These are phyloP conservation scores for Pseudopyricularia cyperi DNA, from an alignment of 2,329 filamentous ascomycete species.

Conservation along the genomic window DNA sequence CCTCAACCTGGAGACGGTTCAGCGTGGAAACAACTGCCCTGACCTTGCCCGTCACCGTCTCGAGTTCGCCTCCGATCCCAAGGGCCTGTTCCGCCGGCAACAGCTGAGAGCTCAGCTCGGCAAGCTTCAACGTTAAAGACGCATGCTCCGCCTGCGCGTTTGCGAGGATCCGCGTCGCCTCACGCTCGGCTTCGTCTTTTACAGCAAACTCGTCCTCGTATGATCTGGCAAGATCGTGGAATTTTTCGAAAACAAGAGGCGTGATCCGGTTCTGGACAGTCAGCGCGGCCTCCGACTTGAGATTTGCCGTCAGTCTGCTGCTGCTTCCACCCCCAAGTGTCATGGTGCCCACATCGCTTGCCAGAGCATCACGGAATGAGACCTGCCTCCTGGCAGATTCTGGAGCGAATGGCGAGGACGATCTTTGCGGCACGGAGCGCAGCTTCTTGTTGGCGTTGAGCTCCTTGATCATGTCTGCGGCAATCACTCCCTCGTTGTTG, in stretches of 20 bases:
- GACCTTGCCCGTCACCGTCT: conserved; percentile 34
- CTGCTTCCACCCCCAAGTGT: background rate
- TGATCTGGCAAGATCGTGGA: conserved; percentile 53
- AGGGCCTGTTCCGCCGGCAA: conserved; percentile 39
- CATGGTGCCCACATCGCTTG: background rate
- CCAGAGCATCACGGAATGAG: conserved; percentile 36
- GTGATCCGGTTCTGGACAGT: conserved; percentile 58
- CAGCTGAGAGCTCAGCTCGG: conserved; percentile 39
- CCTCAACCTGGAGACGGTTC: conserved; percentile 37
- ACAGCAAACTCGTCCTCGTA: conserved; percentile 68
- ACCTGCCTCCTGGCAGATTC: conserved; percentile 42
- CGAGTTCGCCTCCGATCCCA: conserved; percentile 23
- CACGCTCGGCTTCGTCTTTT: conserved; percentile 56
- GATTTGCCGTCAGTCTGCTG: conserved; percentile 24
- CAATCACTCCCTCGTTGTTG: conserved; percentile 71
- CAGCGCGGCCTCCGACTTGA: conserved; percentile 53
- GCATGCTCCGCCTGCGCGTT: conserved; percentile 58
- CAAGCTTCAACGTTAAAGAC: conserved; percentile 6
- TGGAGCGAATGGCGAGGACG: conserved; percentile 58
- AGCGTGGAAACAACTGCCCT: conserved; percentile 26
- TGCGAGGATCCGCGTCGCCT: conserved; percentile 51
- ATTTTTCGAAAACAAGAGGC: conserved; percentile 57
- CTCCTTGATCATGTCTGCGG: conserved; percentile 70
- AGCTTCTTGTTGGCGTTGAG: conserved; percentile 58
- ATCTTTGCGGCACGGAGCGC: conserved; percentile 54